Evolutionary conservation across 2,329 filamentous ascomycete species (phyloP).

Genomic region (Botrytis fragariae): DNA sequence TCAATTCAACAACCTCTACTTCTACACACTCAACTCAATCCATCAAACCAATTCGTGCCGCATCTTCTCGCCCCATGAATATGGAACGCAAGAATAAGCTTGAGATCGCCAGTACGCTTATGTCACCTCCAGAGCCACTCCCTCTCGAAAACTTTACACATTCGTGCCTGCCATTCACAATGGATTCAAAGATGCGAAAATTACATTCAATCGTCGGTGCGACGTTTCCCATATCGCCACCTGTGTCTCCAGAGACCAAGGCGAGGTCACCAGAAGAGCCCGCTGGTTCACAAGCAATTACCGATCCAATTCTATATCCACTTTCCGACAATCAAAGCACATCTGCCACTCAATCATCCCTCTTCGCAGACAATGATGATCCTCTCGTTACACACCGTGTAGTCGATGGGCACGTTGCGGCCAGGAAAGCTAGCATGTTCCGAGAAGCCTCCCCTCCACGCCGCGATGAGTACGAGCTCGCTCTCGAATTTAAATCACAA

Average conservation of each 20-base stretch:
- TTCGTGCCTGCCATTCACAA: slow-evolving; percentile 26
- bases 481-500: slow-evolving; percentile 52
- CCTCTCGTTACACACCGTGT: slow-evolving; percentile 42
- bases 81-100: slow-evolving; percentile 32
- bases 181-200: slow-evolving; percentile 32
- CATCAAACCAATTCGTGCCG: slow-evolving; percentile 29
- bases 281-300: slow-evolving; percentile 39
- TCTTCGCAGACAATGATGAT: slow-evolving; percentile 48
- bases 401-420: slow-evolving; percentile 45
- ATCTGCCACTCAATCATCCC: slow-evolving; percentile 47
- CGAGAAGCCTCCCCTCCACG: slow-evolving; percentile 47
- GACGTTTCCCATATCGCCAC: slow-evolving; percentile 51
- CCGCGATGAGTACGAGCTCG: slow-evolving; percentile 53
- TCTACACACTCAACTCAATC: neutral
- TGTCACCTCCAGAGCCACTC: slow-evolving; percentile 60
- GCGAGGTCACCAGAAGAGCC: slow-evolving; percentile 27
- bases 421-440: slow-evolving; percentile 40
- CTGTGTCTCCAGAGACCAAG: slow-evolving; percentile 52
- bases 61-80: slow-evolving; percentile 28
- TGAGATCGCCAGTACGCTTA: slow-evolving; percentile 47
- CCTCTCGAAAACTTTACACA: slow-evolving; percentile 51
- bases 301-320: slow-evolving; percentile 60
- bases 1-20: slow-evolving; percentile 24
- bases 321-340: slow-evolving; percentile 41
- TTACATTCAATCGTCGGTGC: slow-evolving; percentile 39